Base-by-base conservation (phyloP, 208 protist genomes). In the Wallacemonas sp. region DNA sequence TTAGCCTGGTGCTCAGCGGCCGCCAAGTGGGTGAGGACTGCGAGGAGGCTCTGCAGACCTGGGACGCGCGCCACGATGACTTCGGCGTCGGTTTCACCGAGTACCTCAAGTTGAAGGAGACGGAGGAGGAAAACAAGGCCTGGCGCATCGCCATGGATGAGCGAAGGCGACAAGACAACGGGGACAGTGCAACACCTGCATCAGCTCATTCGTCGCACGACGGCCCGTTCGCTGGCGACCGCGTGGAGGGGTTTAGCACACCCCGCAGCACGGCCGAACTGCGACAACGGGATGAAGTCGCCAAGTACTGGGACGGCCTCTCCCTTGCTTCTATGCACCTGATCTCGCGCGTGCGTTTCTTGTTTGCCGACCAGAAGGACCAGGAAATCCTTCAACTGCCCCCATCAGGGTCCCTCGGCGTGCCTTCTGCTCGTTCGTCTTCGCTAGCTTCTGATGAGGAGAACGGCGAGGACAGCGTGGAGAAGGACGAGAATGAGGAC, bases 301-400 rank as follows among this genome's bases (percentile, higher is more conserved):
- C n/a, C 21, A 49, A 9, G 28, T 58, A 27, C 51, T 58, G 51
- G 51, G 28, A 38, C 51, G 51, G 51, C 24, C 31, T 24, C 8
- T 9, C 27, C 14, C 56, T 62, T 22, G 22, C 56, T 22, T 62
- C 56, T 4, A 62, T 45, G 39, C 41, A 64, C 28, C 45, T 73
- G 24, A 14, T 73, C 17, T 42, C 56, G 24, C 60, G 49, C 22
- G 26, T 73, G 2, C 68, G 68, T 2, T 38, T 73, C 1, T 27
- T 73, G 44, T 45, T 67, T 58, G 47, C 60, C 15, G 58, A 56
- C 31, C 24, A 8, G 2, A 49, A 59, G 2, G 68, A 67, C 33
- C 41, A 31, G 51, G 4, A 22, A 5, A 22, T 49, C 5, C 17
- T 49, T 19, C 44, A 49, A 49, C 5, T 49, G 19, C 44, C 44